A percentile compares a stretch with the other conserved stretches of the same genome.
Conservation (phyloP, 805 yeast genomes). For the Saccharomycopsis fibuligera region DNA sequence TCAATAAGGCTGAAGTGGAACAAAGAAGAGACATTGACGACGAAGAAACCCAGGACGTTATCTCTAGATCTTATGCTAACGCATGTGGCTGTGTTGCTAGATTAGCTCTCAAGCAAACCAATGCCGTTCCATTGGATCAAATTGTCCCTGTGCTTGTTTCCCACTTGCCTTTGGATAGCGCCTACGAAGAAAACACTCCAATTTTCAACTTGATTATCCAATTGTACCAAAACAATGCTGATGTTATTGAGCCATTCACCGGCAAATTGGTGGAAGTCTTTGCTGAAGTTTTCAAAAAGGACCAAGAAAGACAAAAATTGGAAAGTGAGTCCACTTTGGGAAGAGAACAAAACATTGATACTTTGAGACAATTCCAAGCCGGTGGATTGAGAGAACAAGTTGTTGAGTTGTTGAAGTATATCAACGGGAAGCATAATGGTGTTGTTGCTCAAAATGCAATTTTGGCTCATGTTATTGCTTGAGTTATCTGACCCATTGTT, state of each 20-base stretch:
- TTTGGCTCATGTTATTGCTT: constrained; percentile 9
- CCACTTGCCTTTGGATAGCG: constrained; percentile 82
- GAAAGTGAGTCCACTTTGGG: constrained; percentile 74
- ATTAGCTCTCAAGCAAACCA: constrained; percentile 68
- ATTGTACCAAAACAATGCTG: constrained; percentile 60
- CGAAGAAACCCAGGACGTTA: constrained; percentile 72
- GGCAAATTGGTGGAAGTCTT: constrained; percentile 62
- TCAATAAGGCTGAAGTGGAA: constrained; percentile 75
- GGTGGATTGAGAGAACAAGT: constrained; percentile 62
- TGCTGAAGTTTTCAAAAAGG: constrained; percentile 65
- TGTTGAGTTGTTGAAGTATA: constrained; percentile 62
- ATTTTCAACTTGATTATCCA: constrained; percentile 71
- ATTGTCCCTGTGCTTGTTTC: constrained; percentile 67
- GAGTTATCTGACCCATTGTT: background rate
- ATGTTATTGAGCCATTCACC: constrained; percentile 46
- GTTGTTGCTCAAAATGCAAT: background rate
- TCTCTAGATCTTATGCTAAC: constrained; percentile 83
- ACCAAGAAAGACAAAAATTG: constrained; percentile 63
- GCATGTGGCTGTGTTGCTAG: constrained; percentile 97
- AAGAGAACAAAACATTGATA: constrained; percentile 75
- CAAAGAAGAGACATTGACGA: constrained; percentile 49
- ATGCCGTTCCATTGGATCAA: constrained; percentile 69
- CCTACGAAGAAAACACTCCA: constrained; percentile 89
- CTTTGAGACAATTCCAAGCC: constrained; percentile 69
- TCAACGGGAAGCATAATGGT: constrained; percentile 43